A percentile compares a stretch with the other conserved stretches of the same genome.
Evolutionary conservation across 192 early-diverging fungal species (phyloP).

Genomic region (Gonapodya prolifera): DNA sequence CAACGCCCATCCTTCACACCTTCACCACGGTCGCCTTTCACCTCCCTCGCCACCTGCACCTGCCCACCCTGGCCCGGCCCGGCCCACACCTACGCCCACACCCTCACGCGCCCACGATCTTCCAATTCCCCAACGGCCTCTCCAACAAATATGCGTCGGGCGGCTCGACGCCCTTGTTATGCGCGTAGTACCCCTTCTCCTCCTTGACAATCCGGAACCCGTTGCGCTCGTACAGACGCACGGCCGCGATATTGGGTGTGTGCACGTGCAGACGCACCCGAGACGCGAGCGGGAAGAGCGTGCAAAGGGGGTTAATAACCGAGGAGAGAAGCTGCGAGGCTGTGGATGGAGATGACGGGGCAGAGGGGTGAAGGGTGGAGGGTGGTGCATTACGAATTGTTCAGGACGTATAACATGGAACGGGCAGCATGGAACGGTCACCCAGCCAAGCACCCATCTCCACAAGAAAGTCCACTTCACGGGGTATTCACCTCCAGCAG

Average conservation of each 20-base stretch:
- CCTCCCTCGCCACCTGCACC: too few species aligned
- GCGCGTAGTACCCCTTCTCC: constrained; percentile 4
- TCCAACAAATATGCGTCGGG: background rate
- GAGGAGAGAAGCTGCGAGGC: background rate
- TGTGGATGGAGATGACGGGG: too few species aligned
- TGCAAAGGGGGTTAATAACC: background rate
- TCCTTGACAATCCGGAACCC: background rate
- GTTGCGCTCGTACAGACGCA: background rate
- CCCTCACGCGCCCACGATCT: too few species aligned
- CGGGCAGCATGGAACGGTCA: too few species aligned
- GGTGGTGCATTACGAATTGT: background rate
- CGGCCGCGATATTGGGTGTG: background rate
- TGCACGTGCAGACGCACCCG: background rate
- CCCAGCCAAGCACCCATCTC: too few species aligned
- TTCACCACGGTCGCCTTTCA: too few species aligned
- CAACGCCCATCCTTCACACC: too few species aligned
- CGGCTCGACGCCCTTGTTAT: background rate
- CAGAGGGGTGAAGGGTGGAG: background rate
- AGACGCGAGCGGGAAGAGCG: background rate
- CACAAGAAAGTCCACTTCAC: too few species aligned
- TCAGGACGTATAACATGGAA: too few species aligned
- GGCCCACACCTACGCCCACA: too few species aligned
- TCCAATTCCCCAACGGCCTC: background rate
- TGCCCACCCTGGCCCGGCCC: too few species aligned
- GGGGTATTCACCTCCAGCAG: too few species aligned